Conservation (phyloP, 495 filamentous ascomycete genomes). For the Staphylotrichum longicolle region DNA sequence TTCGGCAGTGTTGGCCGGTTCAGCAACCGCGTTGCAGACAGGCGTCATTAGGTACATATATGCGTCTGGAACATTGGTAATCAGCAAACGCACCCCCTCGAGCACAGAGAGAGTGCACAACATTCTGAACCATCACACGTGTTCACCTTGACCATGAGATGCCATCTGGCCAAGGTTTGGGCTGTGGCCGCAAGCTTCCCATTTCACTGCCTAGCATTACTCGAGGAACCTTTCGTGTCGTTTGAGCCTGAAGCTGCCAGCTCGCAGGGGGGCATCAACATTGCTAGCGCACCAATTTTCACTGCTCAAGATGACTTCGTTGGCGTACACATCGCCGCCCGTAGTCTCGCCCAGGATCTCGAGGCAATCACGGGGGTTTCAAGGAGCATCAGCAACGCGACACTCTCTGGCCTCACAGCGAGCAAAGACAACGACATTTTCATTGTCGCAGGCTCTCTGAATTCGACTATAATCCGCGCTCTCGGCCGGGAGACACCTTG, state of each 20-base stretch:
- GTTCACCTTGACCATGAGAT: neutral
- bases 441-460: constrained; percentile 59
- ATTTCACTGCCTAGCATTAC: constrained; percentile 7
- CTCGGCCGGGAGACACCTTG: constrained; percentile 40
- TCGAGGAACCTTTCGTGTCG: constrained; percentile 31
- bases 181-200: constrained; percentile 2
- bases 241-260: constrained; percentile 22
- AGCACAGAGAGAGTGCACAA: too few relatives aligned
- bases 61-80: too few relatives aligned
- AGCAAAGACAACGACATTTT: constrained; percentile 32
- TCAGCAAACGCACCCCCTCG: too few relatives aligned
- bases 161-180: neutral
- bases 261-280: constrained; percentile 19
- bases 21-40: too few relatives aligned
- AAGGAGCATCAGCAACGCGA: constrained; percentile 36
- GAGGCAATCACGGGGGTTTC: constrained; percentile 18
- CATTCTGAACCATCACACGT: too few relatives aligned
- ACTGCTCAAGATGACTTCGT: constrained; percentile 49
- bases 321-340: constrained; percentile 57
- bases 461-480: constrained; percentile 50
- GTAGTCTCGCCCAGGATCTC: constrained; percentile 55
- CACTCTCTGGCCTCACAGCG: constrained; percentile 18
- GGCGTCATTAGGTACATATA: too few relatives aligned
- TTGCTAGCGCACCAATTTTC: constrained; percentile 39
- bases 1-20: too few relatives aligned